Evolutionary conservation across 257 asterid species (phyloP).

Genomic region (Solanum etuberosum): DNA sequence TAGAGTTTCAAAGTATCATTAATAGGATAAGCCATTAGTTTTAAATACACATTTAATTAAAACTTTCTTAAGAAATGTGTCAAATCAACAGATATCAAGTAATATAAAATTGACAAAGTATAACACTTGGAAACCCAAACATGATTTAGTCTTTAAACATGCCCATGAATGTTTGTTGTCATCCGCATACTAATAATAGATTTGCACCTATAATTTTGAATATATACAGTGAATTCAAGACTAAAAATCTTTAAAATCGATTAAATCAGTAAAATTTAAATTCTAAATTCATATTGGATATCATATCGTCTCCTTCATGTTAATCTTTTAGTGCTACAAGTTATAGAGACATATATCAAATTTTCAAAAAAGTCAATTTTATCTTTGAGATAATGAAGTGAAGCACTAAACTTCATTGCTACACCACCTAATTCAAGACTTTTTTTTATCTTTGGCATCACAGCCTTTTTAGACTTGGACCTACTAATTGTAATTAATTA

Average conservation of each 20-base stretch:
- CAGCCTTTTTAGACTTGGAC: not conserved
- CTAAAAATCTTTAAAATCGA: accelerated
- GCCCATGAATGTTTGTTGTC: not conserved
- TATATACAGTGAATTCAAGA: not conserved
- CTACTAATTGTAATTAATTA: not conserved
- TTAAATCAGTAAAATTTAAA: not conserved
- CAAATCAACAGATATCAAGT: too few species aligned
- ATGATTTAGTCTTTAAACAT: not conserved
- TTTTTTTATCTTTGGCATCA: not conserved
- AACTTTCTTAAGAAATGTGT: too few species aligned
- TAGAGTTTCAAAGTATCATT: too few species aligned
- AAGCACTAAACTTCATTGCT: not conserved
- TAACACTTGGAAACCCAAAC: not conserved
- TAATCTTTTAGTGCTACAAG: not conserved
- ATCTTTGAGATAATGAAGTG: not conserved
- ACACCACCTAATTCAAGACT: not conserved
- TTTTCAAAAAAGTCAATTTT: not conserved
- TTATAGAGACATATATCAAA: not conserved
- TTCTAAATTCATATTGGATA: accelerated
- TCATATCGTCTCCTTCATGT: not conserved
- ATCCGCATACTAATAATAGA: not conserved
- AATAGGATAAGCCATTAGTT: too few species aligned
- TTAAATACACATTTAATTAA: too few species aligned
- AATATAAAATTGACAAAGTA: too few species aligned
- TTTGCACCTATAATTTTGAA: not conserved